These are phyloP conservation scores for Hortiboletus flavorubellus DNA, from an alignment of 768 basidiomycete genomes.

Conservation along the genomic window DNA sequence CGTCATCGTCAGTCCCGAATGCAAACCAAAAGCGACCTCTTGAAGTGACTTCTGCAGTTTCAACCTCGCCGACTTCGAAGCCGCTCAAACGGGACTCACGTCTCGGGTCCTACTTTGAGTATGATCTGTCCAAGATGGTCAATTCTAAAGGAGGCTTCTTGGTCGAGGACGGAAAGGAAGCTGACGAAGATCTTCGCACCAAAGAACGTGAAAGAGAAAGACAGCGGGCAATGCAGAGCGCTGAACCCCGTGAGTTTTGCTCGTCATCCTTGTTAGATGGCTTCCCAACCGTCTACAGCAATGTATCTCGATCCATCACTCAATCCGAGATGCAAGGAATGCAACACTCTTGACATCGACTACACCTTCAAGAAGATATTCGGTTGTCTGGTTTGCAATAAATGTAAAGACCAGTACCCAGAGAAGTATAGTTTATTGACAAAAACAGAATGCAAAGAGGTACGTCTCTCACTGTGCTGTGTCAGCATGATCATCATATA, in stretches of 20 bases:
- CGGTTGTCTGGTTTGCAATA: constrained; percentile 79
- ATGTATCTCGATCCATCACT: constrained; percentile 68
- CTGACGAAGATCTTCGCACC: constrained; percentile 67
- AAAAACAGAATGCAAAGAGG: constrained; percentile 98
- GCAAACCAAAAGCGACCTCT: constrained; percentile 76
- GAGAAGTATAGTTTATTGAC: constrained; percentile 94
- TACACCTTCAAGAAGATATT: constrained; percentile 79
- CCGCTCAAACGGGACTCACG: constrained; percentile 68
- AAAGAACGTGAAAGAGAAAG: constrained; percentile 82
- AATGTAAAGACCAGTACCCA: constrained; percentile 84
- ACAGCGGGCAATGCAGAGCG: constrained; percentile 68
- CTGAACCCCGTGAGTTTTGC: constrained; percentile 59
- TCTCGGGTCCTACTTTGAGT: constrained; percentile 92
- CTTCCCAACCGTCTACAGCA: constrained; percentile 42
- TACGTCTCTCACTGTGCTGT: constrained; percentile 31
- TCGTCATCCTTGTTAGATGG: neutral
- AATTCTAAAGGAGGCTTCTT: constrained; percentile 97
- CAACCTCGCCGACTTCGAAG: constrained; percentile 58
- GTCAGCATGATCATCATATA: constrained; percentile 4
- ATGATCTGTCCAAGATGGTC: constrained; percentile 95
- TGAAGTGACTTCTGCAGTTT: constrained; percentile 50
- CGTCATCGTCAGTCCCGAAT: constrained; percentile 46
- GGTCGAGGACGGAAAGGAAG: constrained; percentile 81
- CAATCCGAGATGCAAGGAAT: constrained; percentile 86
- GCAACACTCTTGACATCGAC: constrained; percentile 87